Conservation (phyloP, 768 basidiomycete genomes). For the Lanmaoa rubissima region DNA sequence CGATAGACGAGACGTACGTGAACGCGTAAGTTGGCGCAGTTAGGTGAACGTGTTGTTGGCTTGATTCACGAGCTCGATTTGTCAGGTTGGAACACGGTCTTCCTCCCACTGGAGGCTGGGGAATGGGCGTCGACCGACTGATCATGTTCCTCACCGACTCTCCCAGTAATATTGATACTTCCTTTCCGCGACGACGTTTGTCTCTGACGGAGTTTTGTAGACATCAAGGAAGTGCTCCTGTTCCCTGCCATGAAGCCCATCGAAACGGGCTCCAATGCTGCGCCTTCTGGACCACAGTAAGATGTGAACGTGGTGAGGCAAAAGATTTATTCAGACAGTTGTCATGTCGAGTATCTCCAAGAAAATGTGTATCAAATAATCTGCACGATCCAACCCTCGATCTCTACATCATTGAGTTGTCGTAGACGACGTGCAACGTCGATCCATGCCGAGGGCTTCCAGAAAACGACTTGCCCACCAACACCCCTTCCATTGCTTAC, state of each 20-base stretch:
- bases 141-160: constrained; percentile 99
- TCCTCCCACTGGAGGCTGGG: constrained; percentile 97
- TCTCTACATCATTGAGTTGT: background rate
- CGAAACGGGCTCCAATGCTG: constrained; percentile 43
- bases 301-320: constrained; percentile 27
- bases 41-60: background rate
- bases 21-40: constrained; percentile 66
- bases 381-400: background rate
- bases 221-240: constrained; percentile 94
- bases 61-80: background rate
- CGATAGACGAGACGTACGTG: constrained; percentile 92
- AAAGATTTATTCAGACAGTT: constrained; percentile 12
- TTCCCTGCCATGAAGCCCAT: constrained; percentile 98
- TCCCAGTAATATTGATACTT: constrained; percentile 55
- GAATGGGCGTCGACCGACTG: constrained; percentile 90
- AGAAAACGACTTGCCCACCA: background rate
- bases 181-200: background rate
- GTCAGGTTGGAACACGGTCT: constrained; percentile 91
- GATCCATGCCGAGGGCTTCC: too few relatives aligned
- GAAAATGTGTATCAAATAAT: background rate
- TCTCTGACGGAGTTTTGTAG: constrained; percentile 36
- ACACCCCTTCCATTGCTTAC: too few relatives aligned
- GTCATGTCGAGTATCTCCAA: background rate
- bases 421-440: too few relatives aligned
- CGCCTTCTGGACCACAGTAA: constrained; percentile 25